Evolutionary conservation across 2,329 filamentous ascomycete genomes (phyloP).

Genomic region (Trichoderma sp.): DNA sequence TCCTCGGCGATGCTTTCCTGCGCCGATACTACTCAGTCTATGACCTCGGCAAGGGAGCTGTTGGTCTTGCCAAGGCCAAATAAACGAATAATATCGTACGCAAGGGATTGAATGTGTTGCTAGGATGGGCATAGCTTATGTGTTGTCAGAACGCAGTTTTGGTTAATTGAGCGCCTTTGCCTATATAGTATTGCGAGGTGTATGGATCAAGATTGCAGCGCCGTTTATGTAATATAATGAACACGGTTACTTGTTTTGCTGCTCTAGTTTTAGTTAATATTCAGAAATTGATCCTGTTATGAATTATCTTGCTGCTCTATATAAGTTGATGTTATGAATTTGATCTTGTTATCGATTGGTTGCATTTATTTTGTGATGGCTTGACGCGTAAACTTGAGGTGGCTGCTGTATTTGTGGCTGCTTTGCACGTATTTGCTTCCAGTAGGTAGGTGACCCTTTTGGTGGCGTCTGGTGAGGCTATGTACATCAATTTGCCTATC

Average conservation of each 20-base stretch:
- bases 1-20: constrained; percentile 86
- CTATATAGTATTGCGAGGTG: constrained; percentile 12
- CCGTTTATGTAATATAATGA: constrained; percentile 31
- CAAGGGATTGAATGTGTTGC: neutral
- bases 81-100: constrained; percentile 33
- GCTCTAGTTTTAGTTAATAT: neutral
- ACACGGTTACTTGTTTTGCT: constrained; percentile 15
- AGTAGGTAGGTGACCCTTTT: neutral
- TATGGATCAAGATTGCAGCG: constrained; percentile 26
- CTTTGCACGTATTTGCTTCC: too few relatives aligned
- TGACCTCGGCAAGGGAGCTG: constrained; percentile 84
- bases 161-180: constrained; percentile 6
- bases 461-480: neutral
- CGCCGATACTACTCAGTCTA: constrained; percentile 95
- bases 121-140: neutral
- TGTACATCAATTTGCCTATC: neutral
- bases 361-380: neutral
- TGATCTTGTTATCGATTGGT: neutral
- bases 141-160: constrained; percentile 13
- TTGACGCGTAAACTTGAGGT: neutral
- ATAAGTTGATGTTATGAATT: neutral
- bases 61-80: constrained; percentile 88
- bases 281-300: neutral
- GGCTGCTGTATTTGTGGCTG: neutral
- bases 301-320: constrained; percentile 5